Evolutionary conservation across 345 rosid species (phyloP).

Genomic region (Citrus reticulata): DNA sequence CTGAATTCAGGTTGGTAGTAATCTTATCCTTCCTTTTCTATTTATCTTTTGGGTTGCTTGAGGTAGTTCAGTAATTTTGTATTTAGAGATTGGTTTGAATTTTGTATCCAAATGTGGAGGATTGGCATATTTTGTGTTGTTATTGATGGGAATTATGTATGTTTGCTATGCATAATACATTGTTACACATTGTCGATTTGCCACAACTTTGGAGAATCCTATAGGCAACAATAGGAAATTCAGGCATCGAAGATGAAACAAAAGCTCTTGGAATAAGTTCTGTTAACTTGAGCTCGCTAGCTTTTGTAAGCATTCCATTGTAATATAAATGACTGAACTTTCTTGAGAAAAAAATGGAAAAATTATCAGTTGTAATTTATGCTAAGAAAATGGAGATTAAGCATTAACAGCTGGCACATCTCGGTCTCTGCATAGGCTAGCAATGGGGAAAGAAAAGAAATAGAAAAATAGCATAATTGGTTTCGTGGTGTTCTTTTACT

Average conservation of each 20-base stretch:
- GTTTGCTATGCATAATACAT: not conserved
- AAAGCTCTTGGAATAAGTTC: no score
- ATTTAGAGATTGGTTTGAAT: not conserved
- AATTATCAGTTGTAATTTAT: not conserved
- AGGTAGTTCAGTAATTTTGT: not conserved
- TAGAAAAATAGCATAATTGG: not conserved
- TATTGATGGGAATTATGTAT: not conserved
- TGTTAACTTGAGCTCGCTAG: not conserved
- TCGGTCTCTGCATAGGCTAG: not conserved
- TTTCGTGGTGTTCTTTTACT: not conserved
- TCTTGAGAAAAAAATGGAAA: not conserved
- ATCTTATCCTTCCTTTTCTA: not conserved
- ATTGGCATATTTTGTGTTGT: not conserved
- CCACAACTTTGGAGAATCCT: not conserved
- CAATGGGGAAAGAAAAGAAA: not conserved
- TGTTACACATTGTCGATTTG: not conserved
- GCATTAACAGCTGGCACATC: not conserved
- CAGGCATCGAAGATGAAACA: not conserved
- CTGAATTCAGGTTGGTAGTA: slow-evolving; percentile 69
- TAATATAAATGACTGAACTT: not conserved
- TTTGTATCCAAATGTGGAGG: not conserved
- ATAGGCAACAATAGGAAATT: not conserved
- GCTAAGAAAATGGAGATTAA: not conserved
- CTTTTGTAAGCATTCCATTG: not conserved
- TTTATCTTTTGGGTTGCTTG: not conserved